Evolutionary conservation across 2,329 filamentous ascomycete species (phyloP).

Genomic region (Diaporthe vexans): DNA sequence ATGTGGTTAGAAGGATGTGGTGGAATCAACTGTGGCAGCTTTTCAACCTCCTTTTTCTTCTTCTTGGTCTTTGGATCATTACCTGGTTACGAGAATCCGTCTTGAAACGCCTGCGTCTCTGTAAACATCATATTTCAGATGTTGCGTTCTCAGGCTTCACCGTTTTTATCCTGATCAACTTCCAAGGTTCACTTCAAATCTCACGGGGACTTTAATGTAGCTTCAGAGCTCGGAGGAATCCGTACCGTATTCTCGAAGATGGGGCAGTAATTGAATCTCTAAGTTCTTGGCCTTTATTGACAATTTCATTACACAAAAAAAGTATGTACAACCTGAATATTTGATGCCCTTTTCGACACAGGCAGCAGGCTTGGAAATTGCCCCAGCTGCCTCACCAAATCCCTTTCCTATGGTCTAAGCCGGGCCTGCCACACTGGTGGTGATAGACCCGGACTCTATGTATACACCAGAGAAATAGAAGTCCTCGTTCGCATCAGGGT

Average conservation of each 20-base stretch:
- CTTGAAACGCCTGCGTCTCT: background rate
- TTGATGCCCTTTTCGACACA: background rate
- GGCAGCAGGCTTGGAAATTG: background rate
- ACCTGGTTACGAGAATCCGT: background rate
- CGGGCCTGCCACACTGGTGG: constrained; percentile 35
- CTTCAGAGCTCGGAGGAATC: background rate
- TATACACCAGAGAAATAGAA: constrained; percentile 81
- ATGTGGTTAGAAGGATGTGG: background rate
- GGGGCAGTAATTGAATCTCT: background rate
- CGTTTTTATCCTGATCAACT: background rate
- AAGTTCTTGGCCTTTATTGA: background rate
- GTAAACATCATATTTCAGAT: background rate
- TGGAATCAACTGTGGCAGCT: background rate
- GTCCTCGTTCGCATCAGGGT: constrained; percentile 70
- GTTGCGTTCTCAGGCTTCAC: background rate
- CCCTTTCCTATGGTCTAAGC: background rate
- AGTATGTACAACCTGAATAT: background rate
- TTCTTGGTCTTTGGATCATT: background rate
- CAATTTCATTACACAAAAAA: background rate
- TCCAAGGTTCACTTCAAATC: background rate
- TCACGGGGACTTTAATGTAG: background rate
- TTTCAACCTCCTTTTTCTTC: too few species aligned
- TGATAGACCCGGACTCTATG: constrained; percentile 68
- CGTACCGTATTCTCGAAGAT: background rate
- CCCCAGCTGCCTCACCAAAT: background rate